These are phyloP conservation scores for Ascobolus immersus DNA, from an alignment of 495 filamentous ascomycete species.

Conservation along the genomic window DNA sequence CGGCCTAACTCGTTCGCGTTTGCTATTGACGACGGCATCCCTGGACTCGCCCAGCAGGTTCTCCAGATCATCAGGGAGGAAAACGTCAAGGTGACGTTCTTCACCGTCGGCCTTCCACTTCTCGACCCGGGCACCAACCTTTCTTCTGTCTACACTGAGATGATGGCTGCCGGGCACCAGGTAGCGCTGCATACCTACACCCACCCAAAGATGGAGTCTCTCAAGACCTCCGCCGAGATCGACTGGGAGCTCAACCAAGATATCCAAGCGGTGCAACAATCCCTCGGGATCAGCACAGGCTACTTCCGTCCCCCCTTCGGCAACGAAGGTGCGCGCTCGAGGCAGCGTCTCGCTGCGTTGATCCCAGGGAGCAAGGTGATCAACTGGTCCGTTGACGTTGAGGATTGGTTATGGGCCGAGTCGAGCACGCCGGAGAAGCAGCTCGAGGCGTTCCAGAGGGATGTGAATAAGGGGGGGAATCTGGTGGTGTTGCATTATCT, in stretches of 20 bases:
- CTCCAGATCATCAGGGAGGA: constrained; percentile 39
- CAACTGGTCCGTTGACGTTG: constrained; percentile 51
- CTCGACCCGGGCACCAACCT: constrained; percentile 33
- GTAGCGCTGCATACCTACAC: constrained; percentile 51
- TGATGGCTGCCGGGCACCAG: constrained; percentile 41
- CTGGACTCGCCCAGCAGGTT: constrained; percentile 33
- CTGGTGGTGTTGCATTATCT: constrained; percentile 59
- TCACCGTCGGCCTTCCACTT: constrained; percentile 44
- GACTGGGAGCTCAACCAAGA: constrained; percentile 46
- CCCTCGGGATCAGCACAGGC: constrained; percentile 23
- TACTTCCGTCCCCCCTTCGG: constrained; percentile 64
- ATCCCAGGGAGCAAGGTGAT: constrained; percentile 24
- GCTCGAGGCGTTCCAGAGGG: constrained; percentile 44
- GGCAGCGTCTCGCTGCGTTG: constrained; percentile 31
- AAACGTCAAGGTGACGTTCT: constrained; percentile 46
- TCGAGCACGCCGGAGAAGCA: constrained; percentile 43
- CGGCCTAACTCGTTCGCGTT: constrained; percentile 54
- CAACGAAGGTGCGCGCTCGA: constrained; percentile 44
- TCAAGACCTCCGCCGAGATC: constrained; percentile 30
- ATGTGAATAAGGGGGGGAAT: constrained; percentile 39
- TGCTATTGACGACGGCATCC: constrained; percentile 56
- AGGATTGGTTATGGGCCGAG: constrained; percentile 54
- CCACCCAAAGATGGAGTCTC: constrained; percentile 47
- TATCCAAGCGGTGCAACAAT: constrained; percentile 28
- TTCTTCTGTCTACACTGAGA: constrained; percentile 37